These are phyloP conservation scores for Lolium multiflorum DNA, from an alignment of 176 grass and related monocot genomes.

Conservation along the genomic window DNA sequence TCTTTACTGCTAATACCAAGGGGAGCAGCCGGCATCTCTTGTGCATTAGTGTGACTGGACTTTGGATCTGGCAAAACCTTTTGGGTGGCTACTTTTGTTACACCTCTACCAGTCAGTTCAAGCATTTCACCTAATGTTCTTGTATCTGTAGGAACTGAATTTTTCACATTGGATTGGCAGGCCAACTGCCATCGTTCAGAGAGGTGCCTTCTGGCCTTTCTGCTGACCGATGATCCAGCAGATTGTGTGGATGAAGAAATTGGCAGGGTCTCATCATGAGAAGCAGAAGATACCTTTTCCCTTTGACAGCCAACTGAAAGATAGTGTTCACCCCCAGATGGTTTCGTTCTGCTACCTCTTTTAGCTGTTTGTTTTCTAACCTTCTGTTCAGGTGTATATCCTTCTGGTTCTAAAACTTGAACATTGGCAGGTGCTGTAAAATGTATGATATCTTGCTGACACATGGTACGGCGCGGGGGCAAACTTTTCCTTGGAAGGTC, in stretches of 20 bases:
- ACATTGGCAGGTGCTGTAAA: constrained; percentile 14
- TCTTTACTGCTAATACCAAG: constrained; percentile 68
- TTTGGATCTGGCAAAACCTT: constrained; percentile 30
- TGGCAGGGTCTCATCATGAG: constrained; percentile 32
- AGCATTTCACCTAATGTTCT: constrained; percentile 74
- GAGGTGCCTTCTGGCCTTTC: constrained; percentile 60
- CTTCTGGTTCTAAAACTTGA: constrained; percentile 9
- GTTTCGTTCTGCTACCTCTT: constrained; percentile 40
- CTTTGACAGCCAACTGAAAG: constrained; percentile 31
- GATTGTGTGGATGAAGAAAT: constrained; percentile 40
- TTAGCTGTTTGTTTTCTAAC: constrained; percentile 40
- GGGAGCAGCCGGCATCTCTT: constrained; percentile 24
- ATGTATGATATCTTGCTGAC: constrained; percentile 7
- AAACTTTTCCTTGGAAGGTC: constrained; percentile 45
- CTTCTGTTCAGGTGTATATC: constrained; percentile 23
- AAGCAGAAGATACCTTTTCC: constrained; percentile 27
- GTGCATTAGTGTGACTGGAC: constrained; percentile 2
- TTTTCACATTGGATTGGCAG: constrained; percentile 29
- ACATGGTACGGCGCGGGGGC: neutral
- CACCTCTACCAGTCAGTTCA: constrained; percentile 52
- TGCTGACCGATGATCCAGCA: constrained; percentile 55
- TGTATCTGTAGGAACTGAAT: constrained; percentile 41
- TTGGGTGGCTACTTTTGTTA: constrained; percentile 3
- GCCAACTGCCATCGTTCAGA: constrained; percentile 57
- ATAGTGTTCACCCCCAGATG: constrained; percentile 16